Evolutionary conservation across 2,329 filamentous ascomycete genomes (phyloP).

Genomic region (Elsinoe necatrix): DNA sequence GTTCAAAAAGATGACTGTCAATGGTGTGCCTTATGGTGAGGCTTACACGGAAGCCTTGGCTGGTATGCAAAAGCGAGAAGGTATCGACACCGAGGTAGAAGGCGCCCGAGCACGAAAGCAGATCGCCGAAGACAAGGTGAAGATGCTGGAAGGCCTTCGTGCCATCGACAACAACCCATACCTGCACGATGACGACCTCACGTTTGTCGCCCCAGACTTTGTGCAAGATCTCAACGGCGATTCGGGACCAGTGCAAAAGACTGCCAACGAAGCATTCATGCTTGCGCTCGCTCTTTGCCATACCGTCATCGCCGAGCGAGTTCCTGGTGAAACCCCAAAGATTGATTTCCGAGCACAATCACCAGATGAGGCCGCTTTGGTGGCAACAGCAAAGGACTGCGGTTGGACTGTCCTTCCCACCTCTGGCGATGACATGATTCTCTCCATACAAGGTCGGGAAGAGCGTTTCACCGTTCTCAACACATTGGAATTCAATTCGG

Average conservation of each 20-base stretch:
- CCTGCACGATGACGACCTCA: constrained; percentile 78
- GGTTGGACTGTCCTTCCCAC: constrained; percentile 86
- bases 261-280: constrained; percentile 85
- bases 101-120: constrained; percentile 61
- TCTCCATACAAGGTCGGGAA: constrained; percentile 83
- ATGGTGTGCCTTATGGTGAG: constrained; percentile 92
- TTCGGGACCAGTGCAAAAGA: constrained; percentile 65
- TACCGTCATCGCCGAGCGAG: constrained; percentile 84
- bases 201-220: constrained; percentile 86
- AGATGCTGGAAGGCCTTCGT: constrained; percentile 65
- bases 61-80: constrained; percentile 87
- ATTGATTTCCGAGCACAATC: constrained; percentile 97
- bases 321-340: constrained; percentile 79
- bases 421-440: constrained; percentile 67
- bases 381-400: constrained; percentile 88
- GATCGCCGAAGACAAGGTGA: constrained; percentile 67
- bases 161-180: constrained; percentile 82
- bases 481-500: constrained; percentile 95
- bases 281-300: constrained; percentile 90
- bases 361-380: constrained; percentile 89
- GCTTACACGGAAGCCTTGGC: constrained; percentile 96
- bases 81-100: constrained; percentile 78
- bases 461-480: constrained; percentile 80
- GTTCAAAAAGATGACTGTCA: constrained; percentile 97
- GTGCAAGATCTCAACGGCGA: constrained; percentile 72